Conservation (phyloP, 495 filamentous ascomycete genomes). For the Hypoxylon intermedium region DNA sequence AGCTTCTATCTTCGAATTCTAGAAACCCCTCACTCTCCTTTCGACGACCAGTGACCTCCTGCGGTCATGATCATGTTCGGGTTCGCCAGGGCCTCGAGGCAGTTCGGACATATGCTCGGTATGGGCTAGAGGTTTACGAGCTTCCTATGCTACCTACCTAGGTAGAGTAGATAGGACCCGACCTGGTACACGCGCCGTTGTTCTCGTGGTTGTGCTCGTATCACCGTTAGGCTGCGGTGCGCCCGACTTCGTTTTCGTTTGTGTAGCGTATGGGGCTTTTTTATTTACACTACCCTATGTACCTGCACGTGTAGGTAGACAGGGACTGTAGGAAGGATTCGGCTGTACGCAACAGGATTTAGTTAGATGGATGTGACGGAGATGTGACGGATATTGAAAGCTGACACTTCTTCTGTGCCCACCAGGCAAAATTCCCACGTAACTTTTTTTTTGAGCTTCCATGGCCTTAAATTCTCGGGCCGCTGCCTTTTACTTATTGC, state of each 20-base stretch:
- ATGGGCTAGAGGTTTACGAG: slow-evolving; percentile 5
- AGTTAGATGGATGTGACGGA: no score
- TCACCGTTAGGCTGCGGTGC: neutral
- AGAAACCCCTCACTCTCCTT: neutral
- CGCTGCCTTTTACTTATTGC: no score
- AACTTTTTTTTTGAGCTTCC: no score
- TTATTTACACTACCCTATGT: no score
- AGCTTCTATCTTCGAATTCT: no score
- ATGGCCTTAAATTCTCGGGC: no score
- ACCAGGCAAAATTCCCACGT: no score
- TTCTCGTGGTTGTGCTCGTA: slow-evolving; percentile 10
- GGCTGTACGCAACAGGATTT: neutral
- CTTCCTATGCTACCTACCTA: slow-evolving; percentile 4
- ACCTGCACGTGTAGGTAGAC: no score
- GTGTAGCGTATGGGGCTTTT: neutral
- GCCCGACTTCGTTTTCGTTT: neutral
- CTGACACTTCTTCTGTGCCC: no score
- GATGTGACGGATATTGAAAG: no score
- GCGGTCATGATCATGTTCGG: neutral
- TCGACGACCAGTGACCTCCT: neutral
- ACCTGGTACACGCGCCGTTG: neutral
- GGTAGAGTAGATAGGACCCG: neutral
- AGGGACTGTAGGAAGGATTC: no score
- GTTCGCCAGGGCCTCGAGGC: neutral
- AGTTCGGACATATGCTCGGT: neutral